A percentile compares a stretch with the other conserved stretches of the same genome.
Conservation (phyloP, 306 rosid species). For the Malus fusca region DNA sequence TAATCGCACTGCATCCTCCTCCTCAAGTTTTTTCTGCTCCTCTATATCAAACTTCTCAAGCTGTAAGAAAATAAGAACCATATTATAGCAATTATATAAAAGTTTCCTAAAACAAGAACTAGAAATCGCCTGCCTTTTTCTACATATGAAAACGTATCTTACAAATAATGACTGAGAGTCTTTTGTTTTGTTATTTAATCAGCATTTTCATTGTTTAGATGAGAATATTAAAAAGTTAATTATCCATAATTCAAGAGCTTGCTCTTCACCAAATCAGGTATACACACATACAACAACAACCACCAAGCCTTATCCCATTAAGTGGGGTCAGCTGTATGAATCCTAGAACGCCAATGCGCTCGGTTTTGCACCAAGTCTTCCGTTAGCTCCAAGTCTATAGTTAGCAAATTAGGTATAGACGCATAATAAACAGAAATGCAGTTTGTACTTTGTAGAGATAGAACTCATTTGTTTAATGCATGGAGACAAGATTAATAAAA, state of each 20-base stretch:
- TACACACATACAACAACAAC: not conserved
- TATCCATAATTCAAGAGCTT: not conserved
- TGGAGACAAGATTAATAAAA: not conserved
- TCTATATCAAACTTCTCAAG: conserved; percentile 56
- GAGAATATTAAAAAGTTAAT: not conserved
- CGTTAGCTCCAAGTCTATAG: no score
- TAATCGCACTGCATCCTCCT: conserved; percentile 55
- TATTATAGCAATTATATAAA: conserved; percentile 1
- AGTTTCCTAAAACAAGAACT: not conserved
- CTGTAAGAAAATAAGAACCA: conserved; percentile 39
- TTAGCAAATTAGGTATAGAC: not conserved
- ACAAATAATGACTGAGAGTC: not conserved
- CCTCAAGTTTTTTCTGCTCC: conserved; percentile 74
- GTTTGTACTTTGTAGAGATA: not conserved
- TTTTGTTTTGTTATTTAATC: not conserved
- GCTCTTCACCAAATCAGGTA: not conserved
- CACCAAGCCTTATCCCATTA: no score
- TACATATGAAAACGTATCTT: not conserved
- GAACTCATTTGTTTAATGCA: not conserved
- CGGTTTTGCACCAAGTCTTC: no score
- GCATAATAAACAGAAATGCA: not conserved
- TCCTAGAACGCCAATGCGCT: no score
- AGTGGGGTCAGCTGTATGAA: no score
- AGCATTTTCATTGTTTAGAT: not conserved
- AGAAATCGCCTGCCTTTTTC: not conserved